Base-by-base conservation (phyloP, 768 basidiomycete genomes). In the Boletellus sp. region DNA sequence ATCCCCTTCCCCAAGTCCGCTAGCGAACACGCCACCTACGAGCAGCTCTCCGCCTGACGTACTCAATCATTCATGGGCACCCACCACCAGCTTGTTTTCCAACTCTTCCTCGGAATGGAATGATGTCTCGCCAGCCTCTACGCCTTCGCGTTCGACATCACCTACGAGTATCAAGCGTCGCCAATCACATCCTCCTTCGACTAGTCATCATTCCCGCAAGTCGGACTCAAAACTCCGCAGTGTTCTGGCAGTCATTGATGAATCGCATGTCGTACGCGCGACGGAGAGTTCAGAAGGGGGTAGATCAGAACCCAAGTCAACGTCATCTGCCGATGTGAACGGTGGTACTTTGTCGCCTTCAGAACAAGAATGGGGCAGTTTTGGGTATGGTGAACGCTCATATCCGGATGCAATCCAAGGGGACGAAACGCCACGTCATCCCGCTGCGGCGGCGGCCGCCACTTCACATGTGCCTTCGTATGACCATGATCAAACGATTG, bases 211-310 rank as follows among this genome's bases (percentile, higher is more conserved):
- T 31, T 46, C 67, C 23, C 77, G 82, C 55, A 85, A 82, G 67
- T 72, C 78, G 4, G 81, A 84, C 31, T 78, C 78, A 16, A 88
- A 87, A 63, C 75, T 90, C 38, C 83, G 85, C 41, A 83, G 74
- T 50, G 79, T 85, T n/a, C 71, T 90, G n/a, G 67, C 85, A 26
- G 77, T 81, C 19, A 83, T 90, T 47, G 84, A 87, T 52, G 88
- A 90, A 67, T 65, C 68, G 26, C 78, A 72, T 48, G 53, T 72
- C 46, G 71, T 66, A 17, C 61, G 67, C 51, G 54, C 69, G 39
- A 68, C 53, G 43, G 66, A 62, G n/a, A 38, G 24, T 23, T 17
- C 55, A 33, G 64, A 62, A 37, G 16, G 37, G 11, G 41, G 45
- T 12, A 50, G 50, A 47, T 37, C 61, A 48, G 59, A 63, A 54